A percentile compares a stretch with the other conserved stretches of the same genome.
phyloP scores from a whole-genome alignment of 2,329 filamentous ascomycete genomes.

The Penicillium capsulatum region DNA sequence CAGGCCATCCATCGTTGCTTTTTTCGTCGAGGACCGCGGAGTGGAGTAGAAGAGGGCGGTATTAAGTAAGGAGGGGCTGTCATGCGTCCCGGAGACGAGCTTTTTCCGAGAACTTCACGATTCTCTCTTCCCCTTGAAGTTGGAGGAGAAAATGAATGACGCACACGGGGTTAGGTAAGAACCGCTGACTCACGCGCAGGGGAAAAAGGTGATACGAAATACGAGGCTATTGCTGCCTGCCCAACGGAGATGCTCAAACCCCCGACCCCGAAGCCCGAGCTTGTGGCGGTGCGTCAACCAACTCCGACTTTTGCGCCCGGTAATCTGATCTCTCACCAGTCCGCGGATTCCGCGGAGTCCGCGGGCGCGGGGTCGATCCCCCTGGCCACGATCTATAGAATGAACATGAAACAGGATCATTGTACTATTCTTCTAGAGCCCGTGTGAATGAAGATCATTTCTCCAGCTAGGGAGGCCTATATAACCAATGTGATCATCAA shows the following conservation, averaged over 20 bases:
- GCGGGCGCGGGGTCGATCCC: no score
- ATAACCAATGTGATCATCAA: no score
- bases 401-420: no score
- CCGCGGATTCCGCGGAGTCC: no score
- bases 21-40: slow-evolving; percentile 15
- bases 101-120: slow-evolving; percentile 3
- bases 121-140: neutral
- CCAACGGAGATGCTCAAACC: neutral
- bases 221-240: neutral
- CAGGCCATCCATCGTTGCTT: slow-evolving; percentile 32
- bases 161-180: slow-evolving; percentile 1
- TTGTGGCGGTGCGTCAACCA: neutral
- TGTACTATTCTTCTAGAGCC: no score
- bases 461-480: no score
- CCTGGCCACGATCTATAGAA: no score
- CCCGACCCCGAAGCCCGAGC: neutral
- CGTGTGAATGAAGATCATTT: no score
- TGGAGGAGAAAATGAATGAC: slow-evolving; percentile 9
- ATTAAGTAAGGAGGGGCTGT: slow-evolving; percentile 18
- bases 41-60: slow-evolving; percentile 17
- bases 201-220: neutral
- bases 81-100: slow-evolving; percentile 7
- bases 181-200: no score
- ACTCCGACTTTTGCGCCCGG: no score
- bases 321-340: no score